These are phyloP conservation scores for Nakazawaea peltata DNA, from an alignment of 805 yeast genomes.

Conservation along the genomic window DNA sequence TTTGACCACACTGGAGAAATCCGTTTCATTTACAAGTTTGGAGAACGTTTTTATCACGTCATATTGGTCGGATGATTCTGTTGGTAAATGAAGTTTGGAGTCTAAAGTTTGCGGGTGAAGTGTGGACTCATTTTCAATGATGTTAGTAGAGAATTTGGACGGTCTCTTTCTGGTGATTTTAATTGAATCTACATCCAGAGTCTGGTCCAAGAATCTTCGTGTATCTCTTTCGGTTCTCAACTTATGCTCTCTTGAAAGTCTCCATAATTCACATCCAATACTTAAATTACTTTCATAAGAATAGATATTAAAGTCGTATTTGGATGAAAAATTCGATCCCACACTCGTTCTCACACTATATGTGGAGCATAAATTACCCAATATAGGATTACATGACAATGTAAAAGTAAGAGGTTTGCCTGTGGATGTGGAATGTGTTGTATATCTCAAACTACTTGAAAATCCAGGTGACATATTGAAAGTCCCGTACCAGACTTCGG, in stretches of 20 bases:
- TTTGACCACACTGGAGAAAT: conserved; percentile 66
- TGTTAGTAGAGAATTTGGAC: not conserved
- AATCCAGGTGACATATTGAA: conserved; percentile 82
- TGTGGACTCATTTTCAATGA: not conserved
- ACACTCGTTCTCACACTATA: conserved; percentile 78
- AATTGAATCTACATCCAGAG: not conserved
- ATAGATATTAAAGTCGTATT: conserved; percentile 83
- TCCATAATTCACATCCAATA: conserved; percentile 81
- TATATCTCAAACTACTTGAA: conserved; percentile 76
- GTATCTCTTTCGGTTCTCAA: conserved; percentile 6
- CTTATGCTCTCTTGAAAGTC: conserved; percentile 24
- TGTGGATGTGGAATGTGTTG: conserved; percentile 77
- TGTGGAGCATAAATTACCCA: conserved; percentile 84
- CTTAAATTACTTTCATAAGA: conserved; percentile 85
- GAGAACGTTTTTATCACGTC: conserved; percentile 45
- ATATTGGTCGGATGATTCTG: conserved; percentile 22
- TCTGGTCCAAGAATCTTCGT: not conserved
- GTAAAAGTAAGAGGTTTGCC: conserved; percentile 90
- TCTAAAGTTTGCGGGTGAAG: conserved; percentile 5
- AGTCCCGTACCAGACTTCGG: conserved; percentile 86
- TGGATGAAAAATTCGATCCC: conserved; percentile 69
- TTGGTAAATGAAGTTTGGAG: conserved; percentile 9
- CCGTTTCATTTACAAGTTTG: conserved; percentile 39
- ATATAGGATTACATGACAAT: conserved; percentile 75
- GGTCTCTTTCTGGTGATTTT: conserved; percentile 2